A percentile compares a stretch with the other conserved stretches of the same genome.
These are phyloP conservation scores for Phoenix roebelenii DNA, from an alignment of 176 grass and related monocot genomes.

Conservation along the genomic window DNA sequence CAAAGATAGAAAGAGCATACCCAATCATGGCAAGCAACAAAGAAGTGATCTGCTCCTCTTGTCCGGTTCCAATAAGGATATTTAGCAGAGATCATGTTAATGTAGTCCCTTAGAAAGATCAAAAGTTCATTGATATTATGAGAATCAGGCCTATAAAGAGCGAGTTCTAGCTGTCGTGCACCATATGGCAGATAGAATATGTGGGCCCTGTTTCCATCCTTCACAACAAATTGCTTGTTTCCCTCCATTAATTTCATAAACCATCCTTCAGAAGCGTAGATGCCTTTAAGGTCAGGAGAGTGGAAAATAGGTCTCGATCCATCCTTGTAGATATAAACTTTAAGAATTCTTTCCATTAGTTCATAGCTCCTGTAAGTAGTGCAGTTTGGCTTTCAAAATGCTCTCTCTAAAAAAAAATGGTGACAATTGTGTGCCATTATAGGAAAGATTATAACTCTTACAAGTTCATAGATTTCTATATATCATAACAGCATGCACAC, in stretches of 20 bases:
- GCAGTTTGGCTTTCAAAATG: too few relatives aligned
- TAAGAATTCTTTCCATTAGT: slow-evolving; percentile 73
- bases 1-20: slow-evolving; percentile 33
- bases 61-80: slow-evolving; percentile 82
- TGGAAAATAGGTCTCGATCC: slow-evolving; percentile 76
- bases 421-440: too few relatives aligned
- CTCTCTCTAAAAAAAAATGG: too few relatives aligned
- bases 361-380: slow-evolving; percentile 78
- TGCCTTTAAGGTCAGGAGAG: slow-evolving; percentile 63
- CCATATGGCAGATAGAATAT: slow-evolving; percentile 83
- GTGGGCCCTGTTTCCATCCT: slow-evolving; percentile 55
- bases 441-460: too few relatives aligned
- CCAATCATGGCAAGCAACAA: slow-evolving; percentile 95
- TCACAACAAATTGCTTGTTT: slow-evolving; percentile 54
- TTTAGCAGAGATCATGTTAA: slow-evolving; percentile 65
- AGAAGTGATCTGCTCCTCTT: slow-evolving; percentile 83
- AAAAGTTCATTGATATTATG: slow-evolving; percentile 53
- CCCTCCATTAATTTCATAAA: slow-evolving; percentile 90
- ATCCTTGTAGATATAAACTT: slow-evolving; percentile 81
- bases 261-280: slow-evolving; percentile 91
- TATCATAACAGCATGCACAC: too few relatives aligned
- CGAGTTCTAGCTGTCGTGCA: slow-evolving; percentile 49
- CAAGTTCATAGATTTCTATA: too few relatives aligned
- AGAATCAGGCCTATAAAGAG: slow-evolving; percentile 73
- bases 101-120: slow-evolving; percentile 65